These are phyloP conservation scores for Coniochaeta sp. DNA, from an alignment of 2,329 filamentous ascomycete species.

Conservation along the genomic window DNA sequence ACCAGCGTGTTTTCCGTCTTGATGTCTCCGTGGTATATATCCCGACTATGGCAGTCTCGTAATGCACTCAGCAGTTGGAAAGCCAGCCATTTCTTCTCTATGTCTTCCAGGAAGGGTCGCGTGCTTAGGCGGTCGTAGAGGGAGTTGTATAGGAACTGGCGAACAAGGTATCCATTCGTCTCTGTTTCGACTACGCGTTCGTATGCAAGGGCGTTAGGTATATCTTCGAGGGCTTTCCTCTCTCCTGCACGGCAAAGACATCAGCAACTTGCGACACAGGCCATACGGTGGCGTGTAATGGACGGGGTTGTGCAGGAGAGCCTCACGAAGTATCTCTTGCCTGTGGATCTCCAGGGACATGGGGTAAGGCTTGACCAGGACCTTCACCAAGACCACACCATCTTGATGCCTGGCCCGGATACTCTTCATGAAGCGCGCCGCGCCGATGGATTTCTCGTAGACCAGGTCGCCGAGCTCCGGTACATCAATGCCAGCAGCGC, in stretches of 20 bases:
- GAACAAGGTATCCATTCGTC: conserved; percentile 84
- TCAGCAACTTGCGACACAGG: not conserved
- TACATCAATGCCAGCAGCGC: conserved; percentile 87
- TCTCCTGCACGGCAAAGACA: conserved; percentile 50
- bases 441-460: conserved; percentile 88
- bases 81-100: conserved; percentile 98
- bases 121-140: conserved; percentile 96
- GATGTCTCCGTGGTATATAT: conserved; percentile 95
- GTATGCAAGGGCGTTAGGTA: conserved; percentile 87
- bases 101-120: conserved; percentile 89
- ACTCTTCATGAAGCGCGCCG: conserved; percentile 92
- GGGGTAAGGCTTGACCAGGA: conserved; percentile 86
- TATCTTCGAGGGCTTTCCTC: conserved; percentile 67
- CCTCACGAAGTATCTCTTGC: conserved; percentile 64
- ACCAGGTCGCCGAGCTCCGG: conserved; percentile 84
- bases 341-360: conserved; percentile 77
- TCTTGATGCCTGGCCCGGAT: conserved; percentile 85
- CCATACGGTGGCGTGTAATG: not conserved
- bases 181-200: conserved; percentile 88
- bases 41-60: conserved; percentile 81
- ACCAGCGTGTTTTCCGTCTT: conserved; percentile 97
- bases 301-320: not conserved
- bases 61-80: conserved; percentile 92
- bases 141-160: conserved; percentile 93
- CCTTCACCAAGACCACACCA: conserved; percentile 88